phyloP scores from a whole-genome alignment of 208 protist species.

The Leishmania turanica region DNA sequence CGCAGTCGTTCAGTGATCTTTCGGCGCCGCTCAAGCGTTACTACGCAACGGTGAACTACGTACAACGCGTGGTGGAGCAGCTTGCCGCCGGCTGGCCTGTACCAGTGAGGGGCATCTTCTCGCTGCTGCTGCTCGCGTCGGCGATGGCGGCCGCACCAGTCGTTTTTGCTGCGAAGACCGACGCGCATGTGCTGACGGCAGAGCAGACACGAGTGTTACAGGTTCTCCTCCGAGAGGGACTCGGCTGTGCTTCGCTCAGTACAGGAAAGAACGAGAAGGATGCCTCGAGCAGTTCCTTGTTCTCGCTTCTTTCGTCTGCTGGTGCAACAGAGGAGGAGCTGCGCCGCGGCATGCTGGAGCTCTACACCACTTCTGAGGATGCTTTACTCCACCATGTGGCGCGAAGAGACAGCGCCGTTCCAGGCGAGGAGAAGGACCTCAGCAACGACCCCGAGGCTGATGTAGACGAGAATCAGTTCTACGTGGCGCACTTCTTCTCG shows the following conservation, averaged over 20 bases:
- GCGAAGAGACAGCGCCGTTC: background rate
- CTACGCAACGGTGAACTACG: conserved; percentile 65
- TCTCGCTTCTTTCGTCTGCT: background rate
- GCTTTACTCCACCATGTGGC: conserved; percentile 25
- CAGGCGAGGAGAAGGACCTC: conserved; percentile 5
- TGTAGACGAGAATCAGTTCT: conserved; percentile 19
- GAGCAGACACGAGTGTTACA: conserved; percentile 24
- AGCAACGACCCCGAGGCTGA: background rate
- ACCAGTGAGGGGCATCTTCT: conserved; percentile 60
- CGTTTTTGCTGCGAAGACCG: conserved; percentile 3
- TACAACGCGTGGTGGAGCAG: conserved; percentile 58
- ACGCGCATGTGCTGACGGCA: conserved; percentile 14
- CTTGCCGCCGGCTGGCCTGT: conserved; percentile 71
- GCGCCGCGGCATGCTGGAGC: background rate
- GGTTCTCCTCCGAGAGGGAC: conserved; percentile 13
- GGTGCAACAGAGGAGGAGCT: background rate
- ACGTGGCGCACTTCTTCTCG: conserved; percentile 39
- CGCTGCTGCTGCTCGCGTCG: conserved; percentile 47
- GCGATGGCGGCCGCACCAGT: conserved; percentile 23
- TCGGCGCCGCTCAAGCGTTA: conserved; percentile 60
- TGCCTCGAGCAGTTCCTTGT: background rate
- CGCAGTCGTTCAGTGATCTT: conserved; percentile 66
- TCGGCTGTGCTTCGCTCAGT: too few species aligned
- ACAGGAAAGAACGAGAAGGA: too few species aligned
- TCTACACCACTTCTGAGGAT: conserved; percentile 34